Evolutionary conservation across 192 early-diverging fungal genomes (phyloP), one percentile per base, ranked within the genome.

Genomic region (Podila clonocystis): DNA sequence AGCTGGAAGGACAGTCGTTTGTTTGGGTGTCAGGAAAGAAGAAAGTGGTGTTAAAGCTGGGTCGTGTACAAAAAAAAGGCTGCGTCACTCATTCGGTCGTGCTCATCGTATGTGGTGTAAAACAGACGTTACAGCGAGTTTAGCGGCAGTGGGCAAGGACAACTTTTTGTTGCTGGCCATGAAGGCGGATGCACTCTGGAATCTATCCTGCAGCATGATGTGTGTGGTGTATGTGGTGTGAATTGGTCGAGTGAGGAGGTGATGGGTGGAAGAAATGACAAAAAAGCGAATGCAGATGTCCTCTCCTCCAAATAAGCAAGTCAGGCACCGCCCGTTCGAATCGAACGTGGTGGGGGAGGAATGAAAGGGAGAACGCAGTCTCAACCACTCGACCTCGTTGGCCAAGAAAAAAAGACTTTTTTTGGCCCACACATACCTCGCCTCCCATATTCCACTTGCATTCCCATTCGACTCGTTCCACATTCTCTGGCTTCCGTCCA

Each of bases 121-220:
- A 5, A 24, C 64, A 55, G n/a, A 26, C 24, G 24, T 61, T 58
- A 76, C 74, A 33, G 68, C 74, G 24, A 76, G 68, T 55, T 76
- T 76, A 33, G 68, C 70, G 15, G 74, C 24, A 4, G 55, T 50
- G 11, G 74, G 74, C 12, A 76, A 58, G 17, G 41, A 70, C 50
- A 76, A 67, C 19, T 76, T 59, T 52, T 65, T 69, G 26, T 28
- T 55, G 49, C 34, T 38, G 12, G 63, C 68, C 74, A 76, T 69
- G 63, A 59, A 65, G 49, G 74, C 62, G 9, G 68, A 49, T 36
- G 74, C 74, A 61, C 68, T 76, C 19, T 69, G 60, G 74, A 76
- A 76, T 76, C 74, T 58, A 38, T 70, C 68, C 33, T 59, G 33
- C 11, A 76, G 63, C 74, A 76, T 73, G 31, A 3, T 52, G n/a